Conservation (phyloP, 1,284 basidiomycete species). For the Ustilago esculenta region DNA sequence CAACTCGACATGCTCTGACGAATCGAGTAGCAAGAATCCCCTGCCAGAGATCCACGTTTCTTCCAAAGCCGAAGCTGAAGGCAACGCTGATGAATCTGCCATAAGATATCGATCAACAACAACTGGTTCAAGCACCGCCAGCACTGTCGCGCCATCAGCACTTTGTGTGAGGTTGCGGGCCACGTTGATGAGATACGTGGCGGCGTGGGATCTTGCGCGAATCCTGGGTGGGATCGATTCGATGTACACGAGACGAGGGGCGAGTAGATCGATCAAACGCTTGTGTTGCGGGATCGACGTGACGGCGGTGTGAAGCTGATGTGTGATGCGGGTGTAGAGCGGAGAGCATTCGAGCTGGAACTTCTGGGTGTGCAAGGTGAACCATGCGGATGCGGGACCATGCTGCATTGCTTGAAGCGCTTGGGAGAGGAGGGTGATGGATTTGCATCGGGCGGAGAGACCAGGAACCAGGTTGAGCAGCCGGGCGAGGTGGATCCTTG, state of each 20-base stretch:
- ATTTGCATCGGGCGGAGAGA: slow-evolving; percentile 25
- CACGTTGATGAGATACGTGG: slow-evolving; percentile 6
- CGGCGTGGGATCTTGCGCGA: slow-evolving; percentile 8
- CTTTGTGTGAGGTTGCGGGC: background rate
- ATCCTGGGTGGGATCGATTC: slow-evolving; percentile 15
- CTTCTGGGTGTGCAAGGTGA: background rate
- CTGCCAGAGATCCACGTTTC: slow-evolving; percentile 28
- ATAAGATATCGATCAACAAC: slow-evolving; percentile 10
- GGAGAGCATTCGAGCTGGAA: slow-evolving; percentile 13
- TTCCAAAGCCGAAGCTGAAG: background rate
- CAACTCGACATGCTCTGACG: background rate
- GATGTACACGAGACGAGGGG: slow-evolving; percentile 10
- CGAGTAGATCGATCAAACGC: background rate
- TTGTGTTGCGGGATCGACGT: background rate
- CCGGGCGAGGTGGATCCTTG: slow-evolving; percentile 16
- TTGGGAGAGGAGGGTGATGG: slow-evolving; percentile 17
- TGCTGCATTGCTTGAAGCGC: slow-evolving; percentile 2
- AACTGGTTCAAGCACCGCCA: slow-evolving; percentile 13
- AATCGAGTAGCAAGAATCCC: slow-evolving; percentile 20
- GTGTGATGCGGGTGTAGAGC: background rate
- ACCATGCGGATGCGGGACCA: slow-evolving; percentile 6
- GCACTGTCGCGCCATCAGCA: background rate
- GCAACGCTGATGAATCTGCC: background rate
- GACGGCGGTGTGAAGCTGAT: background rate
- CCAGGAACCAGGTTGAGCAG: slow-evolving; percentile 10